A percentile compares a stretch with the other conserved stretches of the same genome.
Evolutionary conservation across 768 basidiomycete species (phyloP).

Genomic region (Hygrophoropsis aurantiaca): DNA sequence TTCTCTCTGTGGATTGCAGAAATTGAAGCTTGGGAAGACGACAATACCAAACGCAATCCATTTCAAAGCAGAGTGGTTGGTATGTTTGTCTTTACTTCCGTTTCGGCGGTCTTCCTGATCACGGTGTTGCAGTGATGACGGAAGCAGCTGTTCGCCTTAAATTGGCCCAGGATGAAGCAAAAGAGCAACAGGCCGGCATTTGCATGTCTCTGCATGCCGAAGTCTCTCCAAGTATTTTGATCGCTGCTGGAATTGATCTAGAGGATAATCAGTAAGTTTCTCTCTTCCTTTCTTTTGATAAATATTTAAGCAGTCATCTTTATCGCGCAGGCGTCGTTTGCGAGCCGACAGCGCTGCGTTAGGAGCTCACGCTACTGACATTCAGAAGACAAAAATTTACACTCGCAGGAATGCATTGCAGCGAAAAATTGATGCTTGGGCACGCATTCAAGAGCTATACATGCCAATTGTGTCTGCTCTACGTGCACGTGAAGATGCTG

Average conservation of each 20-base stretch:
- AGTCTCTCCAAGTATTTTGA: neutral
- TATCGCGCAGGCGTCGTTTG: neutral
- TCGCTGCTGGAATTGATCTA: neutral
- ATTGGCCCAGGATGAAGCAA: conserved; percentile 23
- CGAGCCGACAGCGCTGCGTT: neutral
- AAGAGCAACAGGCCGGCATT: conserved; percentile 1
- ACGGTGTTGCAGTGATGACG: conserved; percentile 4
- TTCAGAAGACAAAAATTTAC: neutral
- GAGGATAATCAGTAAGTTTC: neutral
- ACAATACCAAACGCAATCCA: too few relatives aligned
- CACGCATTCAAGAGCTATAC: conserved; percentile 7
- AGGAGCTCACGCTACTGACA: neutral
- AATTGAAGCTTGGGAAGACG: too few relatives aligned
- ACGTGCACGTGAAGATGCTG: too few relatives aligned
- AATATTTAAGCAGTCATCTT: too few relatives aligned
- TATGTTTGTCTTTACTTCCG: too few relatives aligned
- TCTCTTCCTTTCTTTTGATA: neutral
- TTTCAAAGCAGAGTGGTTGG: too few relatives aligned
- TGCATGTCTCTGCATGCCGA: neutral
- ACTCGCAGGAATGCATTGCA: neutral
- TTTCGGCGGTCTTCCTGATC: neutral
- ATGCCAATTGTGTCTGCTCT: neutral
- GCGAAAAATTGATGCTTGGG: conserved; percentile 4
- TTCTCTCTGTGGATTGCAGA: too few relatives aligned
- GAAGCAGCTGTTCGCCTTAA: conserved; percentile 13